Conservation (phyloP, 2,329 filamentous ascomycete species). For the Talaromyces sp. region DNA sequence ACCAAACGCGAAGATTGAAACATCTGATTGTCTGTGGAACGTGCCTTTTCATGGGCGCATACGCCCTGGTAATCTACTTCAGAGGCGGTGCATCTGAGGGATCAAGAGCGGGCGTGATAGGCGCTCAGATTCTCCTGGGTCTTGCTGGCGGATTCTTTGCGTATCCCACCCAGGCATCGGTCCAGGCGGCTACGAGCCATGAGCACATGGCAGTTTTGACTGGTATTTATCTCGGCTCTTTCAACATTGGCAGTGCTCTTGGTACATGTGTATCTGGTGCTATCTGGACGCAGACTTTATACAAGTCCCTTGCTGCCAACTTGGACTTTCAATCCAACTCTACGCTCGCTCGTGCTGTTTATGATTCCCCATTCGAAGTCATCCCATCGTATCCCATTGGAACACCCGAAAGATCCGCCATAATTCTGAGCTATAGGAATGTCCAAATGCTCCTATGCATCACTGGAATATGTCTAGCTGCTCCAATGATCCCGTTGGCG, state of each 20-base stretch:
- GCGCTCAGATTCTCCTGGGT: conserved; percentile 2
- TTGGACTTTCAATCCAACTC: conserved; percentile 33
- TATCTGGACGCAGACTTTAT: conserved; percentile 49
- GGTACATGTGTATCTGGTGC: conserved; percentile 47
- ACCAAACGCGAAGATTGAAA: conserved; percentile 4
- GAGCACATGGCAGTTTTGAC: conserved; percentile 10
- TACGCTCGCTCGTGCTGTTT: conserved; percentile 40
- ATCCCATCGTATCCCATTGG: conserved; percentile 43
- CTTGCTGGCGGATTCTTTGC: conserved; percentile 8
- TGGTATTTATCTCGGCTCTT: conserved; percentile 37
- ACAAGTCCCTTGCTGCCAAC: conserved; percentile 27
- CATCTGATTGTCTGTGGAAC: conserved; percentile 3
- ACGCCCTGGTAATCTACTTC: conserved; percentile 8
- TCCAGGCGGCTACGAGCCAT: conserved; percentile 7
- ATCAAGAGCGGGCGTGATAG: conserved; percentile 7
- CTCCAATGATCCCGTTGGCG: conserved; percentile 53
- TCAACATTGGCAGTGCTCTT: conserved; percentile 48
- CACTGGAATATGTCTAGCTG: conserved; percentile 53
- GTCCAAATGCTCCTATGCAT: conserved; percentile 54
- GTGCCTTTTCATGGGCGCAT: conserved; percentile 8
- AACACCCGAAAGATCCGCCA: conserved; percentile 28
- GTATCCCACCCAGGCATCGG: conserved; percentile 7
- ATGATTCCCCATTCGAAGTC: conserved; percentile 39
- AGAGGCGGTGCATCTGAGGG: conserved; percentile 4
- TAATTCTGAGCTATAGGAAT: conserved; percentile 49